Percentiles rank a stretch among this genome's conserved stretches.
phyloP scores from a whole-genome alignment of 108 stramenopile species.

The Pseudonitzschia multiseries region DNA sequence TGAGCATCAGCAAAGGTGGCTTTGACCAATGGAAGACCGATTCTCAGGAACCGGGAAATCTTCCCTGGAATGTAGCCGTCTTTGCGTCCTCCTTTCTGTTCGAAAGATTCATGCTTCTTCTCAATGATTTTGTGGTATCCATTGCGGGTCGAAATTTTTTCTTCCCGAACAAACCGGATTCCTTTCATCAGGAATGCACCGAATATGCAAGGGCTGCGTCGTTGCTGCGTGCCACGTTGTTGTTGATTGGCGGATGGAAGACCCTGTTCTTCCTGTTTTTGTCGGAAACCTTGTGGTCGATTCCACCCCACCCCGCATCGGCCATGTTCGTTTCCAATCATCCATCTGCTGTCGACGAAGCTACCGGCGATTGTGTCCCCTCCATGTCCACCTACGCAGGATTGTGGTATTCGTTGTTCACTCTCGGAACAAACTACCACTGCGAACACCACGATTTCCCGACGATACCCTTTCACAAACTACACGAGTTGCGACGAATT shows the following conservation, averaged over 20 bases:
- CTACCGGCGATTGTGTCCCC: constrained; percentile 34
- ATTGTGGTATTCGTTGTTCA: constrained; percentile 66
- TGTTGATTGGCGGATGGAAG: constrained; percentile 61
- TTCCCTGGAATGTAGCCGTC: constrained; percentile 46
- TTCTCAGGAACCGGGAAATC: constrained; percentile 25
- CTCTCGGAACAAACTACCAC: constrained; percentile 79
- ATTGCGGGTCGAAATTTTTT: constrained; percentile 66
- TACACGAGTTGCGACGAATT: constrained; percentile 58
- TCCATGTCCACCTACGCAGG: constrained; percentile 72
- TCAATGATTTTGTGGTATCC: constrained; percentile 73
- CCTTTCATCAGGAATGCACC: constrained; percentile 69
- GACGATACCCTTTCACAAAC: constrained; percentile 66
- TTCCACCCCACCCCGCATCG: constrained; percentile 80
- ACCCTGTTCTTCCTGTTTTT: constrained; percentile 62
- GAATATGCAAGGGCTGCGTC: constrained; percentile 61
- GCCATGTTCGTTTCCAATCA: constrained; percentile 84
- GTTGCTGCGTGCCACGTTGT: constrained; percentile 39
- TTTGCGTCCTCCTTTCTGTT: constrained; percentile 63
- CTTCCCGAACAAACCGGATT: constrained; percentile 76
- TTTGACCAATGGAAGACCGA: constrained; percentile 48
- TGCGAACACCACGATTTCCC: constrained; percentile 88
- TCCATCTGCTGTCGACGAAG: constrained; percentile 36
- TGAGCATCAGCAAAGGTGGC: constrained; percentile 68
- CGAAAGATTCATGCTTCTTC: constrained; percentile 63
- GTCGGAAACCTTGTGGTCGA: constrained; percentile 70